Percentiles rank a stretch among this genome's conserved stretches.
These are phyloP conservation scores for Leptographium radiaticola DNA, from an alignment of 2,329 filamentous ascomycete genomes.

Conservation along the genomic window DNA sequence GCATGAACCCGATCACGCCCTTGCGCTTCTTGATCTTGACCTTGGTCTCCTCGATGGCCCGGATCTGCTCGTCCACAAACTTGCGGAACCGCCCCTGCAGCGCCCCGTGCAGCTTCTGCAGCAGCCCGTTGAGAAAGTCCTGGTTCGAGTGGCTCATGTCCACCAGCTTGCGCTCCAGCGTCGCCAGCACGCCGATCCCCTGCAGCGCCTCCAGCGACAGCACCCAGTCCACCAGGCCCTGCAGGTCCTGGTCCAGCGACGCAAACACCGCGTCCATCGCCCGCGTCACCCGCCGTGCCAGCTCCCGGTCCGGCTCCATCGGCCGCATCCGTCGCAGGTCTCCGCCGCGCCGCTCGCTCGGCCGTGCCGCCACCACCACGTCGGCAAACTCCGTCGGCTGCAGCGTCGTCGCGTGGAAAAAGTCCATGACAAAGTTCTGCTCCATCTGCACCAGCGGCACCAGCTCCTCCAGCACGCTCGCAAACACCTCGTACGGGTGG, in stretches of 20 bases:
- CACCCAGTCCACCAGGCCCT: slow-evolving; percentile 73
- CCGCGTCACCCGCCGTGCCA: slow-evolving; percentile 73
- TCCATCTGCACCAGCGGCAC: slow-evolving; percentile 77
- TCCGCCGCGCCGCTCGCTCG: slow-evolving; percentile 55
- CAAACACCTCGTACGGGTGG: slow-evolving; percentile 70
- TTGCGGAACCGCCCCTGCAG: slow-evolving; percentile 68
- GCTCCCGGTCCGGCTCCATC: slow-evolving; percentile 77
- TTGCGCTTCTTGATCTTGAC: slow-evolving; percentile 98
- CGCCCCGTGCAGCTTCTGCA: slow-evolving; percentile 67
- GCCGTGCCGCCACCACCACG: slow-evolving; percentile 51
- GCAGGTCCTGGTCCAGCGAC: slow-evolving; percentile 67
- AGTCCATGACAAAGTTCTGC: slow-evolving; percentile 94
- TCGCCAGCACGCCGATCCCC: slow-evolving; percentile 74
- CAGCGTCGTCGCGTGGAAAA: slow-evolving; percentile 87
- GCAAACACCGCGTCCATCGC: slow-evolving; percentile 82
- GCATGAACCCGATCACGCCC: slow-evolving; percentile 90
- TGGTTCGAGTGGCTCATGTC: slow-evolving; percentile 84
- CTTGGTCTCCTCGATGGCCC: slow-evolving; percentile 93
- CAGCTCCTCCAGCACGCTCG: slow-evolving; percentile 67
- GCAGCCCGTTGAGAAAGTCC: slow-evolving; percentile 66
- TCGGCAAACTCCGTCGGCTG: slow-evolving; percentile 76
- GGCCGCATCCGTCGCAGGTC: slow-evolving; percentile 63
- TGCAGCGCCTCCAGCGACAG: slow-evolving; percentile 74
- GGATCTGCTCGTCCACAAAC: slow-evolving; percentile 89
- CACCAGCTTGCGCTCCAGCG: slow-evolving; percentile 64